Base-by-base conservation (phyloP, 2,329 filamentous ascomycete genomes). In the Hypoxylon sp. region DNA sequence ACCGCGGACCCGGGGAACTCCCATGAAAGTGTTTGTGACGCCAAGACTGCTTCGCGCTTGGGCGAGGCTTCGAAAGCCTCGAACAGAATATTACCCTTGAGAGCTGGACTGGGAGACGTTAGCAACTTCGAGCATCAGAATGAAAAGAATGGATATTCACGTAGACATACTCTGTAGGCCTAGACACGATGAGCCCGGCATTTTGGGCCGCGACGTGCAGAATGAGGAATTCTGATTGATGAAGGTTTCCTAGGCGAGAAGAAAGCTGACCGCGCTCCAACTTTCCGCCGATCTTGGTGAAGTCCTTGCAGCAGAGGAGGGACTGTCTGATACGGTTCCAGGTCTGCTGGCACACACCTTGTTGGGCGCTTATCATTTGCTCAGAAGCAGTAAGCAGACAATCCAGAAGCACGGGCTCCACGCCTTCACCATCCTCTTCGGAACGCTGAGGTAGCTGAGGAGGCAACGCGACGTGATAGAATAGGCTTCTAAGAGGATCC, bases 41-140 rank as follows among this genome's bases (percentile, higher is more conserved):
- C 73, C 4, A 85, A 73, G 0, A 84, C 81, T 13, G 74, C 68
- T 38, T 81, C 75, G 1, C 79, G 79, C 1, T 69, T 63, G 0
- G 85, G 72, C 0, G 83, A 84, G 0, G 79, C 74, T 67, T 88
- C 84, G 56, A 87, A 87, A 0, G 74, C 73, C 69, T 87, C 84
- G 45, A 87, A 80, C 0, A 82, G 51, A 8, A 84, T 67, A 13
- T 55, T 41, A 2, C 46, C 58, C 9, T 18, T 38, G 1, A 57
- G 29, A 11, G 63, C 43, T 2, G 58, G 47, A 4, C 65, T 66
- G 31, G 3, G 17, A 7, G 10, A 8, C 8, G 2, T 15, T 42
- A 33, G 40, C 60, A 1, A 61, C 46, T 7, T 29, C 11, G n/a
- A 9, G 10, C 6, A 11, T 18, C 3, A 15, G 8, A 8, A 6